phyloP scores from a whole-genome alignment of 2,329 filamentous ascomycete species.

The Albophoma yamanashiensis region DNA sequence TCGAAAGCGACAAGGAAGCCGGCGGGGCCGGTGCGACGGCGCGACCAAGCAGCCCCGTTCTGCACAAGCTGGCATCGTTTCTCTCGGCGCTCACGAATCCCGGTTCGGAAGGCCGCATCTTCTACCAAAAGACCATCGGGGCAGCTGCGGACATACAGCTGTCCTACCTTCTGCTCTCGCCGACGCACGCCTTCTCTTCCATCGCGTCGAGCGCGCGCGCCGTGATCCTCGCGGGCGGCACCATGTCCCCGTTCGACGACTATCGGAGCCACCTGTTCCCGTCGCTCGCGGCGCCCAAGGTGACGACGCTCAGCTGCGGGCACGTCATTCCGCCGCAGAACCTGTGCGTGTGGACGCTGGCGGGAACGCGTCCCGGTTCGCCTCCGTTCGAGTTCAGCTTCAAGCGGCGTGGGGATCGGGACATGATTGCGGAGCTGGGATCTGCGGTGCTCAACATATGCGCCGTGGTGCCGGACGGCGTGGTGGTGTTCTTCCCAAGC shows the following conservation, averaged over 20 bases:
- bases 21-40: conserved; percentile 8
- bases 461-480: conserved; percentile 68
- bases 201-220: conserved; percentile 77
- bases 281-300: conserved; percentile 47
- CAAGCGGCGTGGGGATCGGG: conserved; percentile 57
- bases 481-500: conserved; percentile 93
- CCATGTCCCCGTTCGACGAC: conserved; percentile 94
- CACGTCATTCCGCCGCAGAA: conserved; percentile 84
- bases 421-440: conserved; percentile 66
- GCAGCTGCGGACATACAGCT: conserved; percentile 43
- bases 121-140: conserved; percentile 40
- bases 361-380: conserved; percentile 26
- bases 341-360: conserved; percentile 67
- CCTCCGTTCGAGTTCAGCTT: conserved; percentile 78
- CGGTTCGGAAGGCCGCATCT: conserved; percentile 58
- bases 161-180: conserved; percentile 82
- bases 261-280: conserved; percentile 82
- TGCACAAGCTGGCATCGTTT: conserved; percentile 50
- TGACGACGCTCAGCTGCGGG: conserved; percentile 81
- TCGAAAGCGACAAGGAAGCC: conserved; percentile 35
- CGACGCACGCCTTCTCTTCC: conserved; percentile 81
- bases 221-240: conserved; percentile 85
- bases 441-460: conserved; percentile 61
- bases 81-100: conserved; percentile 79
- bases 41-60: conserved; percentile 32